phyloP scores from a whole-genome alignment of 2,329 filamentous ascomycete species.

The Xylariales sp. region DNA sequence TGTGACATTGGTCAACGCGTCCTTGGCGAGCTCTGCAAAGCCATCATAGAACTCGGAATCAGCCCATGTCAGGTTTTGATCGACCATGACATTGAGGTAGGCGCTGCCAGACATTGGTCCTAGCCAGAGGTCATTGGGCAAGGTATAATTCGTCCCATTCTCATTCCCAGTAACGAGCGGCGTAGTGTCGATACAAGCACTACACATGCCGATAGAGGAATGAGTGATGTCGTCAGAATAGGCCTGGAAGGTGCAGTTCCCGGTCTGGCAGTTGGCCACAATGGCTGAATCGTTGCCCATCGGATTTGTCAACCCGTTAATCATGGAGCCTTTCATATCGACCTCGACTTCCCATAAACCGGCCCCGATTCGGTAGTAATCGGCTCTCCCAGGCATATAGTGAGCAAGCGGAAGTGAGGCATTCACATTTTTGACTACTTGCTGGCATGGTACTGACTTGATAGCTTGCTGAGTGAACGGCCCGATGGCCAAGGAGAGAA shows the following conservation, averaged over 20 bases:
- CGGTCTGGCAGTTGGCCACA: conserved; percentile 16
- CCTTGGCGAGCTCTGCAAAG: conserved; percentile 10
- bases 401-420: conserved; percentile 15
- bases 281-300: conserved; percentile 16
- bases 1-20: conserved; percentile 17
- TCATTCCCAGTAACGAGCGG: conserved; percentile 11
- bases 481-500: conserved; percentile 23
- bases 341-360: conserved; percentile 19
- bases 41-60: conserved; percentile 13
- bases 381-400: conserved; percentile 10
- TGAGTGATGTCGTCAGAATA: conserved; percentile 17
- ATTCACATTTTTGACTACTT: conserved; percentile 9
- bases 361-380: conserved; percentile 16
- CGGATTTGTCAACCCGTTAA: conserved; percentile 24
- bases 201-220: conserved; percentile 22
- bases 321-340: conserved; percentile 27
- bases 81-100: conserved; percentile 14
- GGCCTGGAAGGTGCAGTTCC: conserved; percentile 20
- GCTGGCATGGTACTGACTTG: conserved; percentile 16
- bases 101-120: conserved; percentile 7
- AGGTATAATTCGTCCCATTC: conserved; percentile 12
- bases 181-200: conserved; percentile 19
- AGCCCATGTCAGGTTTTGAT: conserved; percentile 15
- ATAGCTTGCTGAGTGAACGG: conserved; percentile 28
- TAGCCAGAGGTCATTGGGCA: conserved; percentile 18